Evolutionary conservation across 495 filamentous ascomycete species (phyloP), one percentile per base, ranked within the genome.

Genomic region (Penicillium longicatenatum): DNA sequence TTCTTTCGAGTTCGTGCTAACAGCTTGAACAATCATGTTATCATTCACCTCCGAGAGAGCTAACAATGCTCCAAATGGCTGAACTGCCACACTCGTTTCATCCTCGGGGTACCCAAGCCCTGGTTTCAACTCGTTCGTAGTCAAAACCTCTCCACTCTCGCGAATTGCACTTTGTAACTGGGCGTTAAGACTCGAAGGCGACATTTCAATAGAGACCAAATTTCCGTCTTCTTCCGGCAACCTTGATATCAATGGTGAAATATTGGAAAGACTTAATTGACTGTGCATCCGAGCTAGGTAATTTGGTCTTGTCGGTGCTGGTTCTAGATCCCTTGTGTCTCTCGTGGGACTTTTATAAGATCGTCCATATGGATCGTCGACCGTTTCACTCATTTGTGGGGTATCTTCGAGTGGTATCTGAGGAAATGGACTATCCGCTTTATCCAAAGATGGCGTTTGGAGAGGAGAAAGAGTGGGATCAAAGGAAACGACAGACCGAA

Each of bases 1-100:
- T 3, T 77, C 72, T 49, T 83, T 75, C 0, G 89, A 88, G 63
- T 97, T 97, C 72, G 91, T 89, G 77, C 92, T 96, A 33, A 83
- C 91, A 41, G 89, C 78, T 58, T 89, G 81, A 10, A 93, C 89
- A 16, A 75, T 59, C 6, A 93, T 77, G 20, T 78, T 79, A 12
- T 84, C 85, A 44, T 86, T 84, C 2, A 74, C 65, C 43, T 86
- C 77, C 50, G 80, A 78, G 11, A 96, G 62, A 6, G 87, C 92
- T 11, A 97, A 59, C 12, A 96, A 73, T 17, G 88, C 73, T 3
- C 92, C 92, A 67, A 94, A 96, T 0, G 79, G 69, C 59, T 96
- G 91, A 3, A 94, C 77, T 42, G 87, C 84, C 20, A 67, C 67
- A 6, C 33, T 52, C 1, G 26, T 52, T 7, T 62, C 62, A 42